Conservation (phyloP, 768 basidiomycete genomes). For the Vararia minispora region DNA sequence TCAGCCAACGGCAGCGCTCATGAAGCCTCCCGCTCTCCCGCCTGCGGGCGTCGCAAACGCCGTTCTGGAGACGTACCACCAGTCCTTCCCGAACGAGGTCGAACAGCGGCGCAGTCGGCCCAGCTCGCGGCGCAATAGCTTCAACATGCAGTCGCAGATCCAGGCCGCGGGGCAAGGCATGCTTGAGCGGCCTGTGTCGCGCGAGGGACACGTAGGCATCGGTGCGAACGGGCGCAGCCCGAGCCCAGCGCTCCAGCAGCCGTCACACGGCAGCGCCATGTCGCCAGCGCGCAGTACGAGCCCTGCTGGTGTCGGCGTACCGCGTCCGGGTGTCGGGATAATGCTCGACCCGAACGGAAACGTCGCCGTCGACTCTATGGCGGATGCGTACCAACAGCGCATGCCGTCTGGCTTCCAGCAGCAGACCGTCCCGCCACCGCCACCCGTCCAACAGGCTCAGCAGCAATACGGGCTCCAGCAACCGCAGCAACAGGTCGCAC, state of each 20-base stretch:
- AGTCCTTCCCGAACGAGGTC: conserved; percentile 80
- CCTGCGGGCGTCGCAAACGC: conserved; percentile 49
- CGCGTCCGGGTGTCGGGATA: conserved; percentile 46
- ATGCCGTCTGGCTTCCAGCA: conserved; percentile 17
- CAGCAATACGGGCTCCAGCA: conserved; percentile 27
- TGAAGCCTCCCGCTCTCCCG: conserved; percentile 42
- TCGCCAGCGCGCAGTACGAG: conserved; percentile 39
- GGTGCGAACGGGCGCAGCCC: conserved; percentile 61
- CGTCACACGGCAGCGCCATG: conserved; percentile 3
- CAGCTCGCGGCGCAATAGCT: conserved; percentile 19
- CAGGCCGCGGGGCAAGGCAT: conserved; percentile 19
- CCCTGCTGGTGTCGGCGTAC: conserved; percentile 25
- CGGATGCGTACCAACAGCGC: conserved; percentile 30
- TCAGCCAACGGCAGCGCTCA: conserved; percentile 64
- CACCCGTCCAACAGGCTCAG: conserved; percentile 13
- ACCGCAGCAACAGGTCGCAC: conserved; percentile 18
- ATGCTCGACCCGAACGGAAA: conserved; percentile 69
- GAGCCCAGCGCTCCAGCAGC: conserved; percentile 36
- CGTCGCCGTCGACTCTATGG: conserved; percentile 75
- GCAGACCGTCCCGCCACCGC: conserved; percentile 8
- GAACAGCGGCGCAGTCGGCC: conserved; percentile 43
- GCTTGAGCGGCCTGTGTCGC: conserved; percentile 41
- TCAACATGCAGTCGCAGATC: conserved; percentile 20
- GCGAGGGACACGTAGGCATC: conserved; percentile 68
- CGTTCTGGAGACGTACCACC: conserved; percentile 69